These are phyloP conservation scores for Ammopiptanthus mongolicus DNA, from an alignment of 306 rosid genomes.

Conservation along the genomic window DNA sequence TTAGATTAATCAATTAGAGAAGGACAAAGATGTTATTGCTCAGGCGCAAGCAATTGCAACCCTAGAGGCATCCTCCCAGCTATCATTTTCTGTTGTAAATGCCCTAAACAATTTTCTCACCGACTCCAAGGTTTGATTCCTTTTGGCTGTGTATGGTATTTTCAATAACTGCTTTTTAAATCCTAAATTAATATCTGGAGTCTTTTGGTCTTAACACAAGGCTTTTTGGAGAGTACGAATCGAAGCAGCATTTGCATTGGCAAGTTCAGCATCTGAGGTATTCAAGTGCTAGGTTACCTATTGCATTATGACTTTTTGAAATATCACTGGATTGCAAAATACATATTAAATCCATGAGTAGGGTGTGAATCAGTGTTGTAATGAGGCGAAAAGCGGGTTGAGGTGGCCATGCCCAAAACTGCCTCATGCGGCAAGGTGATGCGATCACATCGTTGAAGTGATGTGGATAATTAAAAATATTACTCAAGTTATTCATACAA, in stretches of 20 bases:
- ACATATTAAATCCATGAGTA: background rate
- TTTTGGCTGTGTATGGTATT: constrained; percentile 4
- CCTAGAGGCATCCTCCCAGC: constrained; percentile 71
- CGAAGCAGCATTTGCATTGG: constrained; percentile 97
- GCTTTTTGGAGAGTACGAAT: constrained; percentile 93
- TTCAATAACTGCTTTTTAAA: background rate
- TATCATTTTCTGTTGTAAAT: constrained; percentile 78
- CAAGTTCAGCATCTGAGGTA: constrained; percentile 92
- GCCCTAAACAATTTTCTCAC: constrained; percentile 80
- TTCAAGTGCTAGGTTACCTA: constrained; percentile 10
- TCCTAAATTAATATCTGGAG: constrained; percentile 18
- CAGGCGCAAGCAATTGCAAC: constrained; percentile 90
- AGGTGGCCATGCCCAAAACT: background rate
- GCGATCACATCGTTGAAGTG: background rate
- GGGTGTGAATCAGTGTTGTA: background rate
- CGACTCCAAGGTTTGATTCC: constrained; percentile 73
- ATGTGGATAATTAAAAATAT: background rate
- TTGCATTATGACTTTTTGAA: constrained; percentile 18
- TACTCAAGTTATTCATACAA: background rate
- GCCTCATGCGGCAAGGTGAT: background rate
- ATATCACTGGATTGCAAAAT: background rate
- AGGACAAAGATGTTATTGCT: constrained; percentile 94
- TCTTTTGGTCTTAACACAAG: constrained; percentile 40
- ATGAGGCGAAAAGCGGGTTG: background rate
- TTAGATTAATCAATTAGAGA: constrained; percentile 97